phyloP scores from a whole-genome alignment of 139 green algal genomes.

The Volvox reticuliferus region DNA sequence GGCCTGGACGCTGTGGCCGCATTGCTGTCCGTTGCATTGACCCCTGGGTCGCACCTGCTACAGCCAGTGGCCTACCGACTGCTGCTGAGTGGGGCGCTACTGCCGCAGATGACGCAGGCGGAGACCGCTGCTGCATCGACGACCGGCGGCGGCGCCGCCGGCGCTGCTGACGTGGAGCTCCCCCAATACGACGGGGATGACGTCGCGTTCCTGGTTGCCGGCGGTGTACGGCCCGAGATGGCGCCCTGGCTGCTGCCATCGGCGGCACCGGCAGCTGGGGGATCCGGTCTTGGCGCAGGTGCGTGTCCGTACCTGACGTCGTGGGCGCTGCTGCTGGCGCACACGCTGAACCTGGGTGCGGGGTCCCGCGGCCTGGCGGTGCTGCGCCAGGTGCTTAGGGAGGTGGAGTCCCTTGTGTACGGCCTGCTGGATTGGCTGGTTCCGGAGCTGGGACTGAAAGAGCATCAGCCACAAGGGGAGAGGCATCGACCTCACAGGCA shows the following conservation, averaged over 20 bases:
- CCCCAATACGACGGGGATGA: slow-evolving; percentile 58
- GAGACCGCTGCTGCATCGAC: neutral
- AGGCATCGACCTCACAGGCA: neutral
- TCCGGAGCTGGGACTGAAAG: slow-evolving; percentile 18
- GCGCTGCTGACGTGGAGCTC: slow-evolving; percentile 16
- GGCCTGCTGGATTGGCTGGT: slow-evolving; percentile 32
- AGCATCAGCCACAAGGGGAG: slow-evolving; percentile 21
- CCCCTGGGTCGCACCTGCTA: slow-evolving; percentile 16
- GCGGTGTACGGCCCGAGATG: slow-evolving; percentile 60
- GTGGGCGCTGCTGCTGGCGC: slow-evolving; percentile 69
- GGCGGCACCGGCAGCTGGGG: neutral
- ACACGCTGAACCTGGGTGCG: slow-evolving; percentile 45
- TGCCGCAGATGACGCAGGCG: slow-evolving; percentile 28
- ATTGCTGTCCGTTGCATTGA: slow-evolving; percentile 49
- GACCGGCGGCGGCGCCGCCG: neutral
- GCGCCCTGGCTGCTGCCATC: slow-evolving; percentile 43
- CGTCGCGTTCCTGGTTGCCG: slow-evolving; percentile 47
- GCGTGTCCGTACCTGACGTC: slow-evolving; percentile 47
- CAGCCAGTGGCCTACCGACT: slow-evolving; percentile 51
- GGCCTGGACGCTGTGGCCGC: slow-evolving; percentile 58
- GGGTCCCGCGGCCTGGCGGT: neutral
- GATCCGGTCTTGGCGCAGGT: neutral
- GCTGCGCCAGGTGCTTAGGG: slow-evolving; percentile 19
- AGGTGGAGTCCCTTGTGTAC: slow-evolving; percentile 28
- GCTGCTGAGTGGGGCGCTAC: slow-evolving; percentile 41